Evolutionary conservation across 1,139 yeast genomes (phyloP), one percentile per base, ranked within the genome.

Genomic region (Saccharomycopsis hybrid): DNA sequence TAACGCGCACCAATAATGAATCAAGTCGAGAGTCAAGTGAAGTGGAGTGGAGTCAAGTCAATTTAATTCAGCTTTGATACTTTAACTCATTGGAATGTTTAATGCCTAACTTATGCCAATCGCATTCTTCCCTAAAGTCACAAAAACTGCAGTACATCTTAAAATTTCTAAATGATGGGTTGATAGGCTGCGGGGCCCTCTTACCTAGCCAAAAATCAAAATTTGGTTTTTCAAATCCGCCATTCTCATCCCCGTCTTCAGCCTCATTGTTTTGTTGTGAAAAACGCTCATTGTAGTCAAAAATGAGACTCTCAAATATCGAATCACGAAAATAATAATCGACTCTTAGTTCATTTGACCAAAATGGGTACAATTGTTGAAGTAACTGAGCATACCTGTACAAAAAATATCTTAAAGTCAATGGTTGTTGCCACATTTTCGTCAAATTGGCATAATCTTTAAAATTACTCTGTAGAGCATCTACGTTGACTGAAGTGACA

Each of bases 381-480:
- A 73, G 76, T 33, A 79, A 60, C 57, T 80, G 83, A 1, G 80
- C 67, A 5, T 76, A 59, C 51, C 87, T 65, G 1, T 77, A 74
- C 1, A 84, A 77, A 52, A 83, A 70, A 56, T 77, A 77, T 48
- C 80, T 63, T 39, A 80, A 60, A 0, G 88, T 82, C 18, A 80
- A 70, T 1, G 85, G 79, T 2, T 51, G 65, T 47, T 63, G 59
- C 89, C 89, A 82, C 5, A 9, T 5, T 18, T 7, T 18, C n/a
- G n/a, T n/a, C n/a, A n/a, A n/a, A n/a, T n/a, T n/a, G n/a, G n/a
- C n/a, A n/a, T n/a, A n/a, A n/a, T n/a, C n/a, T n/a, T n/a, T n/a
- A n/a, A n/a, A n/a, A n/a, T n/a, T n/a, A n/a, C n/a, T n/a, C n/a
- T n/a, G n/a, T n/a, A n/a, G n/a, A n/a, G n/a, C n/a, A n/a, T n/a